phyloP scores from a whole-genome alignment of 805 yeast genomes.

The Pichia exigua region DNA sequence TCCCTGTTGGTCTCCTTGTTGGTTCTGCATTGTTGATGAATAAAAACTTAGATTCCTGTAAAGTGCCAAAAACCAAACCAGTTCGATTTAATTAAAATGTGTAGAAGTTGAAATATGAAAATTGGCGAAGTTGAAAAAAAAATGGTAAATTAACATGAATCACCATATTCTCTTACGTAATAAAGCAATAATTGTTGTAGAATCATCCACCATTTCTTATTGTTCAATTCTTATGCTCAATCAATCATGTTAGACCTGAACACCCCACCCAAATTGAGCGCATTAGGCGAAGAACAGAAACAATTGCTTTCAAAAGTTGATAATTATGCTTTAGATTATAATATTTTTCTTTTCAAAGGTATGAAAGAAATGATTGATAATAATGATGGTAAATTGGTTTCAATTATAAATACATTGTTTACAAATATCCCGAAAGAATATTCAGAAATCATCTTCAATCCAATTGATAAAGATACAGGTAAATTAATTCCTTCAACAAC shows the following conservation, averaged over 20 bases:
- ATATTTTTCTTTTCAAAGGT: constrained; percentile 30
- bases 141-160: background rate
- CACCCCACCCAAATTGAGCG: constrained; percentile 1
- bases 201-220: background rate
- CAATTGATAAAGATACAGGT: constrained; percentile 10
- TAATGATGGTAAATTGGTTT: constrained; percentile 15
- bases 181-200: too few species aligned
- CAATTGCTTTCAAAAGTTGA: constrained; percentile 22
- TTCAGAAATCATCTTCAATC: constrained; percentile 16
- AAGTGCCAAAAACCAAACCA: too few species aligned
- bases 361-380: constrained; percentile 19
- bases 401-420: constrained; percentile 18
- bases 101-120: background rate
- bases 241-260: background rate
- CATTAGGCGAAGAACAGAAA: constrained; percentile 11
- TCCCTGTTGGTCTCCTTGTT: background rate
- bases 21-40: background rate
- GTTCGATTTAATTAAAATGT: background rate
- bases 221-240: background rate
- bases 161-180: background rate
- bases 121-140: too few species aligned
- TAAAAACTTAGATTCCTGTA: background rate
- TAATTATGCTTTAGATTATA: constrained; percentile 32
- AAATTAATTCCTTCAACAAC: constrained; percentile 24
- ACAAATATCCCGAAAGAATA: constrained; percentile 21